Evolutionary conservation across 148 eudicot genomes (phyloP).

Genomic region (Vaccinium corymbosum): DNA sequence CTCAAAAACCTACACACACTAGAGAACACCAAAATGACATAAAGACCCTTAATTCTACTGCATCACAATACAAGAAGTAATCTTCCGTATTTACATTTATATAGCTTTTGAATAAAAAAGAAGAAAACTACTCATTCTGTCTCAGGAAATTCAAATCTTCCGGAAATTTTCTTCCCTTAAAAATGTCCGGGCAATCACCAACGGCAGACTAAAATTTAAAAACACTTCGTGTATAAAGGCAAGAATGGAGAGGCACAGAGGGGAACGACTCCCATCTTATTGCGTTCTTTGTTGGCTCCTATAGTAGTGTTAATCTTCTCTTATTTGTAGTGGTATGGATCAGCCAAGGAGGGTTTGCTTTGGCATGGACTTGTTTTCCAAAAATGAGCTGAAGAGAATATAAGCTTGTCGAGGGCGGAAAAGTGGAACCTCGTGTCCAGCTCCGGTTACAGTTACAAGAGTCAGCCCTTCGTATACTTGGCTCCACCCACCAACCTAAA

Average conservation of each 20-base stretch:
- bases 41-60: too few species aligned
- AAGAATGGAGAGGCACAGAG: neutral
- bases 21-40: too few species aligned
- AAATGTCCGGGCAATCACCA: neutral
- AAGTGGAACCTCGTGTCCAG: slow-evolving; percentile 95
- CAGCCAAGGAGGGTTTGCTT: slow-evolving; percentile 15
- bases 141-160: neutral
- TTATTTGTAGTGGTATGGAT: neutral
- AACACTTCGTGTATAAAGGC: neutral
- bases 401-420: slow-evolving; percentile 89
- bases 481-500: slow-evolving; percentile 94
- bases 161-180: neutral
- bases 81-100: neutral
- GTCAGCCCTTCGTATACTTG: slow-evolving; percentile 82
- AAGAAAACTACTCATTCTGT: neutral
- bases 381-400: slow-evolving; percentile 69
- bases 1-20: too few species aligned
- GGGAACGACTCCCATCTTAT: neutral
- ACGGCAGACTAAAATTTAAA: neutral
- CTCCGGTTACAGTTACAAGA: slow-evolving; percentile 77
- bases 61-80: too few species aligned
- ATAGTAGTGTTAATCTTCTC: neutral
- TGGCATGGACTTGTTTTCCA: slow-evolving; percentile 68
- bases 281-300: neutral
- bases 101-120: neutral